Percentiles rank a stretch among this genome's conserved stretches.
Evolutionary conservation across 371 early-diverging fungal species (phyloP).

Genomic region (Syncephalis fuscata): DNA sequence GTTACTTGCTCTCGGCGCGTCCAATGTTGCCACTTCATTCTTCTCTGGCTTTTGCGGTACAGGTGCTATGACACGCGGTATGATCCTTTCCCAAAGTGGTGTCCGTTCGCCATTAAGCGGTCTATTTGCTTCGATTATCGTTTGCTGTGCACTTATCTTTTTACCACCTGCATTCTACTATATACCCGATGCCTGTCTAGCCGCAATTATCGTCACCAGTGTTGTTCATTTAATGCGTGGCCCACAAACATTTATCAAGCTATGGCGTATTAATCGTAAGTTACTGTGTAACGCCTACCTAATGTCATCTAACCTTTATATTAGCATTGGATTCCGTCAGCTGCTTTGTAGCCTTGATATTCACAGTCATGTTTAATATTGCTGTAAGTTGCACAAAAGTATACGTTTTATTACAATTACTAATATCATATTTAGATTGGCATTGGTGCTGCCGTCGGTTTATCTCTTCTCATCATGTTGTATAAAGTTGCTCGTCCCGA

Average conservation of each 20-base stretch:
- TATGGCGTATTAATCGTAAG: conserved; percentile 21
- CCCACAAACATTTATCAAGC: conserved; percentile 7
- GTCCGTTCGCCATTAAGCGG: conserved; percentile 67
- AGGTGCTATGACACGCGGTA: conserved; percentile 74
- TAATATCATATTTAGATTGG: conserved; percentile 40
- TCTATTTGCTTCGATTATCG: conserved; percentile 48
- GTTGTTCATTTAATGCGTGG: conserved; percentile 18
- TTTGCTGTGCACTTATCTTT: conserved; percentile 54
- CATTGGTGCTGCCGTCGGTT: conserved; percentile 40
- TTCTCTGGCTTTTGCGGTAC: conserved; percentile 70
- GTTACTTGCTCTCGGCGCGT: conserved; percentile 65
- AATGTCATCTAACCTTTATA: conserved; percentile 18
- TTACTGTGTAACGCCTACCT: conserved; percentile 26
- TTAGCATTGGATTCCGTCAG: conserved; percentile 30
- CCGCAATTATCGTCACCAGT: conserved; percentile 61
- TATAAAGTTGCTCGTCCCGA: conserved; percentile 54
- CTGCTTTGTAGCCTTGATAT: conserved; percentile 27
- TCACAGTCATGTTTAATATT: conserved; percentile 47
- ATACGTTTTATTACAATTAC: conserved; percentile 32
- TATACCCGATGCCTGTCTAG: conserved; percentile 56
- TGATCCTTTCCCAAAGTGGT: conserved; percentile 60
- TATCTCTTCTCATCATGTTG: conserved; percentile 38
- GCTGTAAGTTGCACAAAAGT: conserved; percentile 13
- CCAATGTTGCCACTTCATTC: conserved; percentile 64
- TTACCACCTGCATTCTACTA: conserved; percentile 69